Conservation (phyloP, 768 basidiomycete species). For the Boletus speciosus region DNA sequence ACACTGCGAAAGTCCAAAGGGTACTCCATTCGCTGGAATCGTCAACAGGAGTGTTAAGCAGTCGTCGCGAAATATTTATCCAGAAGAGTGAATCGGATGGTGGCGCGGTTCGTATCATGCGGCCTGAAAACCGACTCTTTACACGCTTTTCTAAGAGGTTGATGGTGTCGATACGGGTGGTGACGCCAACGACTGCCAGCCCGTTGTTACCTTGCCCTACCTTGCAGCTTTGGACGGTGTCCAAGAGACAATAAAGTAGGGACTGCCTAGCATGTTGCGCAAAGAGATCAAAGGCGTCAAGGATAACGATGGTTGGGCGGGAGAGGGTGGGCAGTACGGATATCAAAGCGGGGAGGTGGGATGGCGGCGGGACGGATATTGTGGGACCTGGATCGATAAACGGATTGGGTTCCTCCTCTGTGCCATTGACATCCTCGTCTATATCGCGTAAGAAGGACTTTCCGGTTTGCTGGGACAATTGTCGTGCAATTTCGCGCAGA, state of each 20-base stretch:
- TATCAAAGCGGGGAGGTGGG: conserved; percentile 72
- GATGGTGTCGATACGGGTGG: conserved; percentile 83
- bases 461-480: conserved; percentile 77
- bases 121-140: conserved; percentile 93
- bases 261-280: conserved; percentile 89
- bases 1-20: conserved; percentile 57
- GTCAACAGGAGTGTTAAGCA: conserved; percentile 37
- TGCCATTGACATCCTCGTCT: conserved; percentile 27
- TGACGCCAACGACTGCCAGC: conserved; percentile 82
- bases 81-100: conserved; percentile 49
- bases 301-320: conserved; percentile 75
- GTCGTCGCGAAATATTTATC: conserved; percentile 43
- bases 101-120: conserved; percentile 76
- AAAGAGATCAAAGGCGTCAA: conserved; percentile 94
- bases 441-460: conserved; percentile 44
- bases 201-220: conserved; percentile 59
- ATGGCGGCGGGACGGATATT: conserved; percentile 54
- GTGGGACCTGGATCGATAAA: conserved; percentile 40
- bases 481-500: conserved; percentile 87
- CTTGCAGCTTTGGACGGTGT: conserved; percentile 86
- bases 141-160: conserved; percentile 93
- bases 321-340: conserved; percentile 74
- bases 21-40: conserved; percentile 50
- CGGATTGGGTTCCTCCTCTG: conserved; percentile 46
- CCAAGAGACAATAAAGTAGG: conserved; percentile 90